Evolutionary conservation across 805 yeast genomes (phyloP).

Genomic region (Yamadazyma phyllophila): DNA sequence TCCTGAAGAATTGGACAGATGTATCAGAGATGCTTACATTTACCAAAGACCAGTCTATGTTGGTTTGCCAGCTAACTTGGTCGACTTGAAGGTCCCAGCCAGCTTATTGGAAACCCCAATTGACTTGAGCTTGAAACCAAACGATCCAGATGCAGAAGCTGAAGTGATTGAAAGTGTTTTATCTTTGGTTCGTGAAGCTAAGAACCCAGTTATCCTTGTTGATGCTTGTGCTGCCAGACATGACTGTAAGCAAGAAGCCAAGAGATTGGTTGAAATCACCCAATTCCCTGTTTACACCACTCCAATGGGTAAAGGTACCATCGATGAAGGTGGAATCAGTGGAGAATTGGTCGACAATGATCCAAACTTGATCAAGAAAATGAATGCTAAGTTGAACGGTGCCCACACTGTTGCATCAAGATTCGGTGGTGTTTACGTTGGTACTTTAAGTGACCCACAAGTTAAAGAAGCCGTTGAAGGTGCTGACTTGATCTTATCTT

Average conservation of each 20-base stretch:
- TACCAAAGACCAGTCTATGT: conserved; percentile 41
- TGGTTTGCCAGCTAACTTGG: conserved; percentile 40
- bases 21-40: conserved; percentile 37
- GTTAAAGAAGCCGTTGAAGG: conserved; percentile 37
- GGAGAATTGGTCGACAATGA: conserved; percentile 25
- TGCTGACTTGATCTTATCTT: conserved; percentile 35
- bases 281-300: conserved; percentile 41
- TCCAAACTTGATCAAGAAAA: conserved; percentile 22
- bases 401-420: conserved; percentile 22
- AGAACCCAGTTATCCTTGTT: conserved; percentile 36
- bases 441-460: conserved; percentile 35
- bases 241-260: conserved; percentile 33
- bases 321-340: conserved; percentile 36
- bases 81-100: conserved; percentile 36
- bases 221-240: conserved; percentile 44
- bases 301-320: conserved; percentile 41
- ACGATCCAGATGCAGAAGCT: conserved; percentile 35
- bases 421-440: conserved; percentile 42
- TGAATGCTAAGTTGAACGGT: conserved; percentile 20
- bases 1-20: conserved; percentile 38
- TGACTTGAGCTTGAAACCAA: conserved; percentile 31
- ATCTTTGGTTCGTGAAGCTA: conserved; percentile 23
- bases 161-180: conserved; percentile 34
- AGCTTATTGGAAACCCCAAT: conserved; percentile 34
- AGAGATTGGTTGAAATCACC: conserved; percentile 32